Conservation (phyloP, 192 early-diverging fungal species). For the Phycomyces blakesleeanus region DNA sequence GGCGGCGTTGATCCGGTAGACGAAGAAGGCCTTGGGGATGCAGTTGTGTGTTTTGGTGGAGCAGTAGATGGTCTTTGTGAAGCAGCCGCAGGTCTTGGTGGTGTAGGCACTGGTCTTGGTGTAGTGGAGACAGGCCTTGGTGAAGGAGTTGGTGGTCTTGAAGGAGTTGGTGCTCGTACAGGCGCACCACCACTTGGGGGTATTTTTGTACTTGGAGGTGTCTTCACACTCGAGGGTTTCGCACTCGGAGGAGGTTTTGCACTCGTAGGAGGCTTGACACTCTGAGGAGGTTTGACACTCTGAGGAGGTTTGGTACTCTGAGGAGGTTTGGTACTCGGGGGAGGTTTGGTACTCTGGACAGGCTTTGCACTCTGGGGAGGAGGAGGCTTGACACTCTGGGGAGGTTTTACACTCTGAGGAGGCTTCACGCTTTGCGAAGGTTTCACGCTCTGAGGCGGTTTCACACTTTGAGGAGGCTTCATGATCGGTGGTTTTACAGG, state of each 20-base stretch:
- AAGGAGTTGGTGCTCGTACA: not conserved
- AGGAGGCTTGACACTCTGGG: not conserved
- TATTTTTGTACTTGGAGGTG: constrained; percentile 28
- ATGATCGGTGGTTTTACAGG: constrained; percentile 16
- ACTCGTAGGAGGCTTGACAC: not conserved
- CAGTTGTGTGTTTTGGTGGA: not conserved
- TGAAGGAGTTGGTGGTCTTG: not conserved
- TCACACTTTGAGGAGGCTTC: constrained; percentile 16
- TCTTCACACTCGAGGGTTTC: not conserved
- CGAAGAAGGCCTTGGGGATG: not conserved
- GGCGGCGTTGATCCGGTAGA: constrained; percentile 7
- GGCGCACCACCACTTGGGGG: not conserved
- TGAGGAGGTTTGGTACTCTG: not conserved
- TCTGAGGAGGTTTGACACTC: not conserved
- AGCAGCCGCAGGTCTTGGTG: constrained; percentile 18
- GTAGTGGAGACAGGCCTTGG: not conserved
- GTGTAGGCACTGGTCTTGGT: constrained; percentile 14
- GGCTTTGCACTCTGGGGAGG: not conserved
- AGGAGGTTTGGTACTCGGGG: constrained; percentile 31
- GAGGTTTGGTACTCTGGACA: too few relatives aligned
- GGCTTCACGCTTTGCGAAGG: not conserved
- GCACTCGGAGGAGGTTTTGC: not conserved
- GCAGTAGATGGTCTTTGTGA: not conserved
- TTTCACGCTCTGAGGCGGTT: not conserved
- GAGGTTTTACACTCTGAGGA: not conserved